Evolutionary conservation across 805 yeast species (phyloP).

Genomic region (Kockiozyma suomiensis): DNA sequence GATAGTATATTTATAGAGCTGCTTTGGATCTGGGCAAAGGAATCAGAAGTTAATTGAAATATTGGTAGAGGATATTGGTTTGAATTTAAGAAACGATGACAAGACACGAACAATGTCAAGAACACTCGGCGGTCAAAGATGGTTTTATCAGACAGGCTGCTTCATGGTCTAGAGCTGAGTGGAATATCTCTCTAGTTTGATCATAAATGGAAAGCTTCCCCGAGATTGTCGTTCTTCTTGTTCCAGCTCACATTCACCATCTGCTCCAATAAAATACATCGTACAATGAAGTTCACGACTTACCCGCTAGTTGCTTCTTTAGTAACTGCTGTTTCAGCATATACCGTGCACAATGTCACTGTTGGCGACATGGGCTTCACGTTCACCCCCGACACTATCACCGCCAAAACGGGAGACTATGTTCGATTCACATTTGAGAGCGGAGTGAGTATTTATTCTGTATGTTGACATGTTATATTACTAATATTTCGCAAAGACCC

Average conservation of each 20-base stretch:
- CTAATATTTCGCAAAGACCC: conserved; percentile 18
- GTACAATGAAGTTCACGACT: conserved; percentile 2
- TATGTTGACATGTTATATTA: neutral
- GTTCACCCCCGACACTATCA: conserved; percentile 30
- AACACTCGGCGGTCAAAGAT: no score
- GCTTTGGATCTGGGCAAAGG: no score
- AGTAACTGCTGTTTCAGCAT: conserved; percentile 11
- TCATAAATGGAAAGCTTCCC: neutral
- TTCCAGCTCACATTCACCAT: neutral
- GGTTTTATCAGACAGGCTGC: no score
- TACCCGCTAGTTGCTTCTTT: neutral
- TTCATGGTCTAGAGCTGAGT: no score
- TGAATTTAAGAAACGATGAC: no score
- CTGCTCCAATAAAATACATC: neutral
- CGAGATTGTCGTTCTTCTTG: neutral
- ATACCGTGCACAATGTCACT: conserved; percentile 22
- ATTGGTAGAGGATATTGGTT: no score
- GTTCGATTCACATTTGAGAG: conserved; percentile 28
- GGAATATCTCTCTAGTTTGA: no score
- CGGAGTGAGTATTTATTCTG: neutral
- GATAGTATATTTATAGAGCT: no score
- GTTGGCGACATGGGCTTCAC: conserved; percentile 19
- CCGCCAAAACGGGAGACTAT: conserved; percentile 35
- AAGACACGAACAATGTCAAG: no score
- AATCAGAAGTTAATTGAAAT: no score